Percentiles rank a stretch among this genome's conserved stretches.
phyloP scores from a whole-genome alignment of 75 land plant species.

The Cupressus sempervirens region DNA sequence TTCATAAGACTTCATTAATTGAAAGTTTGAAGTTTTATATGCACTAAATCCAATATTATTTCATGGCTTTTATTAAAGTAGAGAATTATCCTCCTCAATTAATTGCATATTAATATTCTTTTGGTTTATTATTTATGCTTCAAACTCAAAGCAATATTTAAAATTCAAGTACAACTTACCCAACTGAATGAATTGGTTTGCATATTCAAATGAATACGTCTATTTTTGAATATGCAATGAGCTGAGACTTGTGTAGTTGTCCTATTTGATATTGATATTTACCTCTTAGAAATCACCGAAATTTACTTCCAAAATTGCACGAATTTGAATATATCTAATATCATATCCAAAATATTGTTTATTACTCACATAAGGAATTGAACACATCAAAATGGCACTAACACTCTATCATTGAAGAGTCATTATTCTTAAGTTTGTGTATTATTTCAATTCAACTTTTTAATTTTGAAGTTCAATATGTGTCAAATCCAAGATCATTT shows the following conservation, averaged over 20 bases:
- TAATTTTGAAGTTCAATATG: no score
- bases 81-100: no score
- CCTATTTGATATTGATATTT: neutral
- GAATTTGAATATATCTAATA: no score
- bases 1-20: neutral
- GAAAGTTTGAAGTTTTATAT: neutral
- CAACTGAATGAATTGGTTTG: neutral
- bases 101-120: neutral
- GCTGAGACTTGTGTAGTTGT: neutral
- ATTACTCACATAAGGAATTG: neutral
- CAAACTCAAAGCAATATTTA: neutral
- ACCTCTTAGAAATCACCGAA: no score
- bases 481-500: no score
- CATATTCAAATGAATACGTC: neutral
- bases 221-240: neutral
- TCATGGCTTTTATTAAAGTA: neutral
- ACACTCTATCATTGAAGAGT: neutral
- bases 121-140: neutral
- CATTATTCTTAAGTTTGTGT: no score
- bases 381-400: neutral
- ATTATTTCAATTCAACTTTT: no score
- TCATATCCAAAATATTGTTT: neutral
- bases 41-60: neutral
- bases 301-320: no score
- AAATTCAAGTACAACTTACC: neutral